phyloP scores from a whole-genome alignment of 345 rosid species.

The Aethionema arabicum region DNA sequence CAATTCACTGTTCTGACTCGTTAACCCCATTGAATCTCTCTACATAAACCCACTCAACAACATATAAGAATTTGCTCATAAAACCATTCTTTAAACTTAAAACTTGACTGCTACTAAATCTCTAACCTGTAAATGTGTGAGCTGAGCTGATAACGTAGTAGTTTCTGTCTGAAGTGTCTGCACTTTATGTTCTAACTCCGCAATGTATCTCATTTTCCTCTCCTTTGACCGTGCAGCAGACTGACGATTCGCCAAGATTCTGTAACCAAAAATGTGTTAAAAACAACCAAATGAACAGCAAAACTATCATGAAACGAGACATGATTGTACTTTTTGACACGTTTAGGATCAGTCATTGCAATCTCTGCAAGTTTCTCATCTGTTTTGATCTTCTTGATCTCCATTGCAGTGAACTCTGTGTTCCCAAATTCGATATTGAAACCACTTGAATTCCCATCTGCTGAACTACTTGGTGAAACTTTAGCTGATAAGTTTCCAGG shows the following conservation, averaged over 20 bases:
- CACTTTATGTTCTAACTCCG: constrained; percentile 83
- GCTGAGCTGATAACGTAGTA: constrained; percentile 78
- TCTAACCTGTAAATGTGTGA: constrained; percentile 68
- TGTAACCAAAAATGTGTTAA: constrained; percentile 24
- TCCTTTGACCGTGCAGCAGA: constrained; percentile 92
- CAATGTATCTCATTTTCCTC: constrained; percentile 68
- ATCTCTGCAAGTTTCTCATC: constrained; percentile 83
- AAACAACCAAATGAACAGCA: background rate
- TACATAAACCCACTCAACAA: constrained; percentile 17
- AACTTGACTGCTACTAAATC: background rate
- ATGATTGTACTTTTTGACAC: constrained; percentile 46
- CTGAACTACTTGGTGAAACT: constrained; percentile 42
- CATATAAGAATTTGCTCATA: background rate
- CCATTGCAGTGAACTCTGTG: constrained; percentile 60
- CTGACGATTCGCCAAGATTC: constrained; percentile 85
- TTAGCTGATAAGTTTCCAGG: constrained; percentile 22
- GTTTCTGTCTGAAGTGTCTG: constrained; percentile 85
- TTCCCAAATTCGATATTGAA: constrained; percentile 51
- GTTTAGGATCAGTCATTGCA: constrained; percentile 59
- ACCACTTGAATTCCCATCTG: constrained; percentile 47
- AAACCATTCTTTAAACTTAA: no score
- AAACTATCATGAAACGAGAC: background rate
- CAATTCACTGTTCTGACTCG: constrained; percentile 54
- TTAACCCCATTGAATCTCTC: constrained; percentile 53
- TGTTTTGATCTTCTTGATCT: constrained; percentile 66